phyloP scores from a whole-genome alignment of 371 early-diverging fungal species.

The Mortierella sp. region DNA sequence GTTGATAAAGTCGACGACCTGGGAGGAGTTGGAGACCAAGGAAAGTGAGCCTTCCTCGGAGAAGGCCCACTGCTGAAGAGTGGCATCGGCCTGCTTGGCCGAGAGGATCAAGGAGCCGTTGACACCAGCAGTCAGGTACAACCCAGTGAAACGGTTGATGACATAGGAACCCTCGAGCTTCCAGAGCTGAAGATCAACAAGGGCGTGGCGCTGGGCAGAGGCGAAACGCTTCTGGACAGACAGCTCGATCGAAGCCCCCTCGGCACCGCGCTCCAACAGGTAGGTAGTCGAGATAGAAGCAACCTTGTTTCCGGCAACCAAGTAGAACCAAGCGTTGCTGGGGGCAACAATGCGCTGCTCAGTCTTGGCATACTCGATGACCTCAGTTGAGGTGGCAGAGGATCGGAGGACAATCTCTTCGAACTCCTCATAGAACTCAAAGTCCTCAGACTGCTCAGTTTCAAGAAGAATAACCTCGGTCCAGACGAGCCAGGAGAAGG shows the following conservation, averaged over 20 bases:
- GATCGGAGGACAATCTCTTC: conserved; percentile 53
- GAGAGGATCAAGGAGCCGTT: conserved; percentile 24
- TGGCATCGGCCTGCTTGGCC: conserved; percentile 29
- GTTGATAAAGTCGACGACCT: conserved; percentile 49
- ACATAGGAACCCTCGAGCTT: conserved; percentile 47
- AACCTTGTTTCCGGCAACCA: conserved; percentile 42
- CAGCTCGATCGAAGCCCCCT: conserved; percentile 35
- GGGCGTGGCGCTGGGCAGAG: conserved; percentile 41
- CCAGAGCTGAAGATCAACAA: conserved; percentile 56
- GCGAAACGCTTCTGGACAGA: conserved; percentile 41
- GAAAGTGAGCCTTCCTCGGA: conserved; percentile 44
- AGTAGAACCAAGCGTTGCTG: conserved; percentile 47
- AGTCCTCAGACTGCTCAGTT: conserved; percentile 35
- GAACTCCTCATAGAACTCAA: conserved; percentile 51
- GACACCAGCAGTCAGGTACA: conserved; percentile 33
- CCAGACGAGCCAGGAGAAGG: conserved; percentile 47
- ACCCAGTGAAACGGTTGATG: conserved; percentile 49
- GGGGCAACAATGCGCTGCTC: conserved; percentile 43
- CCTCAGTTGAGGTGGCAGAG: conserved; percentile 26
- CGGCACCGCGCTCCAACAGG: conserved; percentile 32
- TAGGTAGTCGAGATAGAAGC: conserved; percentile 29
- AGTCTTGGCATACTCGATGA: conserved; percentile 42
- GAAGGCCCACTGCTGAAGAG: conserved; percentile 54
- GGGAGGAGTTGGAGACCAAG: conserved; percentile 36
- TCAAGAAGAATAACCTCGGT: conserved; percentile 37